Conservation (phyloP, 139 green algal genomes). For the Tetradesmus lagerheimii region DNA sequence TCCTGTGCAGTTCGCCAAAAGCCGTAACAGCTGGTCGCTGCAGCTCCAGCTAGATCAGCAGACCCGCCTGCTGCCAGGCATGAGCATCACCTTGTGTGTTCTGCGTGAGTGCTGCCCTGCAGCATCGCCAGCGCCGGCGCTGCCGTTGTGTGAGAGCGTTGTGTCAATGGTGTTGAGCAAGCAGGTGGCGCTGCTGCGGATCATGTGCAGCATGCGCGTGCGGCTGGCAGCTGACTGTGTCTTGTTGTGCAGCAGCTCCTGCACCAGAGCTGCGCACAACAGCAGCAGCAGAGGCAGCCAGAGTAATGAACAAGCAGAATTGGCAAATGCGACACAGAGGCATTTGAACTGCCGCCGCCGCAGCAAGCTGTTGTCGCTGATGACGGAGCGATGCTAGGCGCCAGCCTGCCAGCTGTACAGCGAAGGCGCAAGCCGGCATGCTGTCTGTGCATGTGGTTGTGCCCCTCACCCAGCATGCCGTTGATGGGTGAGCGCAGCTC, state of each 20-base stretch:
- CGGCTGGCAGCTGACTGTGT: slow-evolving; percentile 7
- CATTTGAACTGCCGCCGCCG: too few species aligned
- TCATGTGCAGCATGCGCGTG: slow-evolving; percentile 52
- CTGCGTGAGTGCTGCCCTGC: neutral
- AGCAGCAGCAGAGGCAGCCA: neutral
- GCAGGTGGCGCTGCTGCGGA: slow-evolving; percentile 57
- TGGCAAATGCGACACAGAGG: too few species aligned
- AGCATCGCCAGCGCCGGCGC: neutral
- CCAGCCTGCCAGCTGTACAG: too few species aligned
- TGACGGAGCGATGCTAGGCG: too few species aligned
- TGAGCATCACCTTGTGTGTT: neutral
- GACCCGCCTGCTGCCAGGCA: neutral
- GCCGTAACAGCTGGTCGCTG: neutral
- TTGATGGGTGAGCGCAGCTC: slow-evolving; percentile 72
- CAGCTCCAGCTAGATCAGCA: too few species aligned
- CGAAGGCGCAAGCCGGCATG: neutral
- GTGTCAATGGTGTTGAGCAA: slow-evolving; percentile 64
- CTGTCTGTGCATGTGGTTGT: too few species aligned
- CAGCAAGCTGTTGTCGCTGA: too few species aligned
- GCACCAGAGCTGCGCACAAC: slow-evolving; percentile 48
- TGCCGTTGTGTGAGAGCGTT: slow-evolving; percentile 46
- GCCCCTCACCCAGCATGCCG: slow-evolving; percentile 69
- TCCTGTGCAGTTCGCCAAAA: too few species aligned
- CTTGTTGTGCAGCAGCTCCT: slow-evolving; percentile 51
- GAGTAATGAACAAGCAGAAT: too few species aligned